A percentile compares a stretch with the other conserved stretches of the same genome.
Conservation (phyloP, 2,329 filamentous ascomycete species). For the Dothiorella sarmentorum region DNA sequence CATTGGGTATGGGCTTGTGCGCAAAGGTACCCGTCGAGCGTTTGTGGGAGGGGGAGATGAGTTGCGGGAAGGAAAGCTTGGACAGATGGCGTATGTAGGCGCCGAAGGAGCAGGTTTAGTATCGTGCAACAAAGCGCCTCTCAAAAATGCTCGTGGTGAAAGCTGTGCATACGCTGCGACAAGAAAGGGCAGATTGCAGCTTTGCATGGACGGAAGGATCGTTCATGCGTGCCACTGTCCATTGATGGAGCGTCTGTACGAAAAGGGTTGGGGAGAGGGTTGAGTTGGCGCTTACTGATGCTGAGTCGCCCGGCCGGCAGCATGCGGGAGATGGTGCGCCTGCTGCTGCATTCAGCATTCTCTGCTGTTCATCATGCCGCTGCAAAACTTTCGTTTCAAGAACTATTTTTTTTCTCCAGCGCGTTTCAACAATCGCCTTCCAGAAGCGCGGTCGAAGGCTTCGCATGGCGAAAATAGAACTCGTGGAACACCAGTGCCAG, state of each 20-base stretch:
- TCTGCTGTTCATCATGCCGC: background rate
- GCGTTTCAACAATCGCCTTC: background rate
- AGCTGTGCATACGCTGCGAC: background rate
- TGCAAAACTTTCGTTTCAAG: conserved; percentile 1
- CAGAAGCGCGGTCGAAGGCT: background rate
- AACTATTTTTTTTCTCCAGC: background rate
- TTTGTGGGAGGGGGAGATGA: too few relatives aligned
- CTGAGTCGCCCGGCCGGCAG: background rate
- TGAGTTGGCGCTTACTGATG: conserved; percentile 8
- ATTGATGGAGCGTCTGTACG: background rate
- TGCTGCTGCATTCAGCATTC: background rate
- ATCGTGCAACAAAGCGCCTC: background rate
- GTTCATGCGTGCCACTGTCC: conserved; percentile 7
- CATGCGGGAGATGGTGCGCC: background rate
- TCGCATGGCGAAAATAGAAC: background rate
- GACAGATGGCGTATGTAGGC: background rate
- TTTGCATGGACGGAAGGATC: background rate
- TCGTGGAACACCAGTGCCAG: background rate
- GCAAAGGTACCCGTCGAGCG: background rate
- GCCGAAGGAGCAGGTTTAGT: background rate
- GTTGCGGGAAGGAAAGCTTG: too few relatives aligned
- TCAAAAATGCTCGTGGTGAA: background rate
- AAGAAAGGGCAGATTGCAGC: background rate
- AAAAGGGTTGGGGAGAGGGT: background rate
- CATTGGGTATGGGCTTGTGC: background rate